These are phyloP conservation scores for Kregervanrija fluxuum DNA, from an alignment of 805 yeast species.

Conservation along the genomic window DNA sequence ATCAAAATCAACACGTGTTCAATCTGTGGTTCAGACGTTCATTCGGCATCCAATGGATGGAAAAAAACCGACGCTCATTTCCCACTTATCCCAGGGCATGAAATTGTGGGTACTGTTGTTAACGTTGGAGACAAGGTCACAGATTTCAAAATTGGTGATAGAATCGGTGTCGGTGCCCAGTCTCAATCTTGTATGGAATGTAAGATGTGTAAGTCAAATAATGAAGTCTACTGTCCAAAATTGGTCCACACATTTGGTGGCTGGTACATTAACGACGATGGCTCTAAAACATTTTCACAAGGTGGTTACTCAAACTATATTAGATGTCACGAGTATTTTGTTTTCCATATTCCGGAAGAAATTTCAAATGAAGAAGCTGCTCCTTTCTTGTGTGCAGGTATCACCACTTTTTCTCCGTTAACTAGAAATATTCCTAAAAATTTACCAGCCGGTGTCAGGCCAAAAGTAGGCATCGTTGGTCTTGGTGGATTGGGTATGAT, in stretches of 20 bases:
- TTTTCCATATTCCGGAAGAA: constrained; percentile 53
- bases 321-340: constrained; percentile 57
- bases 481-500: constrained; percentile 65
- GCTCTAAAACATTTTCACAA: constrained; percentile 31
- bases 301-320: constrained; percentile 70
- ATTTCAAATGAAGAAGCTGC: constrained; percentile 51
- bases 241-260: constrained; percentile 31
- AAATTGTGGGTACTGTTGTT: constrained; percentile 53
- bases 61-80: constrained; percentile 24
- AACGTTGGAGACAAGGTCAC: constrained; percentile 52
- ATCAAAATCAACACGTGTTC: constrained; percentile 39
- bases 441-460: constrained; percentile 19
- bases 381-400: constrained; percentile 73
- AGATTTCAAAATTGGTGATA: constrained; percentile 53
- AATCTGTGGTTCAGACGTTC: constrained; percentile 57
- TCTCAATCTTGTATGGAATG: constrained; percentile 55
- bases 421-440: constrained; percentile 33
- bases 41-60: constrained; percentile 46
- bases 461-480: constrained; percentile 53
- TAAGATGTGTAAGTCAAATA: constrained; percentile 44
- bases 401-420: constrained; percentile 65
- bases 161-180: constrained; percentile 79
- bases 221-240: constrained; percentile 38
- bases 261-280: constrained; percentile 22
- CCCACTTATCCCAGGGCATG: constrained; percentile 50